Evolutionary conservation across 148 eudicot species (phyloP), one percentile per base, ranked within the genome.

Genomic region (Silene latifolia): DNA sequence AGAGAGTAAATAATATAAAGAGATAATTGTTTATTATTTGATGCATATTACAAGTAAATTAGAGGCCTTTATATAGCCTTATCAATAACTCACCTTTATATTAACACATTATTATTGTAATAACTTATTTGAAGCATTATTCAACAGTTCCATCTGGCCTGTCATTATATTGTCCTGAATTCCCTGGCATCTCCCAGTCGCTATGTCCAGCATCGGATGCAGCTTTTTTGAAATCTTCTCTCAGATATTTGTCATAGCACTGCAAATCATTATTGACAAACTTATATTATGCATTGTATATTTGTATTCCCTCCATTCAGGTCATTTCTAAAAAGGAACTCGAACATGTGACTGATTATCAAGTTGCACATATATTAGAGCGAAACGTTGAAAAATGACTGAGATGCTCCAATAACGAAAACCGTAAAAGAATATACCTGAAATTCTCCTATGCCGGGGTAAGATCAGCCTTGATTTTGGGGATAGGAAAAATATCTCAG

Each of bases 401-500:
- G 29, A 27, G 29, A 27, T 2, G 29, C 29, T 27, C 29, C 29
- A 27, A 27, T 27, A 27, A 27, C 29, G 29, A 27, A 27, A 27
- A 27, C 1, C 29, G 35, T 32, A 51, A 12, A 51, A 18, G 17
- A 13, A 11, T 48, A 11, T 44, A 90, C 97, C 91, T 94, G 96
- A 80, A 94, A 91, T 83, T 90, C 96, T 76, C 98, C 97, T 13
- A 93, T 90, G 17, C 96, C 96, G 10, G 96, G 98, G 76, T 73
- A 93, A 60, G 27, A 73, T 93, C 96, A 90, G 42, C 92, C 96
- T 82, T 89, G 93, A 61, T 59, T 84, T 73, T 88, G 71, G 11
- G 89, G 89, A 65, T 87, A 93, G 48, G 98, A 93, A 61, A 96
- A 96, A 77, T 93, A 93, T 70, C 92, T 84, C 14, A 93, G 85